phyloP scores from a whole-genome alignment of 2,329 filamentous ascomycete genomes.

The Clarireedia sp. region DNA sequence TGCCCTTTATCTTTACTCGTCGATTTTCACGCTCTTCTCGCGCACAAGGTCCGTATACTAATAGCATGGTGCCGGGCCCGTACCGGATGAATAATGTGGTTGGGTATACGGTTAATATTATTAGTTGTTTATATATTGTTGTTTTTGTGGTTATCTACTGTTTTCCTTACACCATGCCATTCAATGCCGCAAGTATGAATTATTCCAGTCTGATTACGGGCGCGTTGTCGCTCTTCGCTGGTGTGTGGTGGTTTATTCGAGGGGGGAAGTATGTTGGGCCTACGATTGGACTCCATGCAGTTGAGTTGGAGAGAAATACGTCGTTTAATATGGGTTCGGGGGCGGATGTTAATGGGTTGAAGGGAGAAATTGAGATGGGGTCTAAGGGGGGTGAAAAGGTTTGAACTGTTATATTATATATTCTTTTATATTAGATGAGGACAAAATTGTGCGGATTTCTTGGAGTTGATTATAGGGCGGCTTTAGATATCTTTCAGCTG shows the following conservation, averaged over 20 bases:
- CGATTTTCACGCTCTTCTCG: conserved; percentile 23
- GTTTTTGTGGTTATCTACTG: conserved; percentile 58
- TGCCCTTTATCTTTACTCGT: conserved; percentile 45
- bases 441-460: background rate
- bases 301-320: background rate
- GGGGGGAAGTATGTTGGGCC: conserved; percentile 23
- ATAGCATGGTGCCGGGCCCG: conserved; percentile 44
- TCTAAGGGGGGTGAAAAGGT: background rate
- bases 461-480: background rate
- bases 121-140: conserved; percentile 49
- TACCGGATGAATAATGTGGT: conserved; percentile 45
- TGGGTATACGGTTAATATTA: conserved; percentile 43
- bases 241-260: conserved; percentile 35
- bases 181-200: conserved; percentile 43
- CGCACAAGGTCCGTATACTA: conserved; percentile 13
- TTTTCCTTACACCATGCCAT: conserved; percentile 44
- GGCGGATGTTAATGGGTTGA: background rate
- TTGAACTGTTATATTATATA: background rate
- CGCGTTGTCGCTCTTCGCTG: conserved; percentile 34
- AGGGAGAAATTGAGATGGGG: background rate
- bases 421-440: background rate
- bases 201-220: conserved; percentile 40
- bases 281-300: background rate
- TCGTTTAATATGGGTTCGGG: background rate
- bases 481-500: background rate